Conservation (phyloP, 1,284 basidiomycete species). For the Sanguinoderma infundibulare region DNA sequence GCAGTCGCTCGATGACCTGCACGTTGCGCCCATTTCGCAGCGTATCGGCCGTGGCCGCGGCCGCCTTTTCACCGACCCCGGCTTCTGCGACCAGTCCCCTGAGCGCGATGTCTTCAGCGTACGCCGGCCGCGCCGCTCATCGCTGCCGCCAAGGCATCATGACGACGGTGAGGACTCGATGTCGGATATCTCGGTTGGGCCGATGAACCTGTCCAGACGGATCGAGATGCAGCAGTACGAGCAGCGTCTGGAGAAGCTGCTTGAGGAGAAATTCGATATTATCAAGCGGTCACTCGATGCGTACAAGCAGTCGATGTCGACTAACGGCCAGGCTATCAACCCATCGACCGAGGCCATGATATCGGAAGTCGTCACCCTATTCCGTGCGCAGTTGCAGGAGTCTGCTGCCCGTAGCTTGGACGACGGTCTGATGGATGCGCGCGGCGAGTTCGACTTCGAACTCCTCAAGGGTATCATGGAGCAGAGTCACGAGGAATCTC, state of each 20-base stretch:
- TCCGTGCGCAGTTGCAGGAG: constrained; percentile 68
- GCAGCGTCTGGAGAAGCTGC: constrained; percentile 56
- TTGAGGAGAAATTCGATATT: constrained; percentile 70
- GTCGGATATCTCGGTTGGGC: constrained; percentile 48
- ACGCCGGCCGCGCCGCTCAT: constrained; percentile 54
- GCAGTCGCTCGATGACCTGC: constrained; percentile 75
- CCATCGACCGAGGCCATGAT: constrained; percentile 62
- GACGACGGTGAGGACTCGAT: constrained; percentile 34
- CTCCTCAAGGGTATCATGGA: constrained; percentile 72
- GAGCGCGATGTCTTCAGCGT: constrained; percentile 54
- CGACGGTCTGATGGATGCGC: constrained; percentile 70
- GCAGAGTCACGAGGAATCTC: constrained; percentile 64
- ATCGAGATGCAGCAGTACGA: constrained; percentile 65
- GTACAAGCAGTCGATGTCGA: constrained; percentile 14
- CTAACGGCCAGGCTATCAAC: constrained; percentile 36
- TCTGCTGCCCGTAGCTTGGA: constrained; percentile 60
- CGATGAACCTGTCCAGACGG: constrained; percentile 56
- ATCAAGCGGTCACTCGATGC: constrained; percentile 39
- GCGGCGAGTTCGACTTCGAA: constrained; percentile 78
- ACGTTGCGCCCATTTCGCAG: constrained; percentile 68
- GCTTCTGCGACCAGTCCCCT: constrained; percentile 37
- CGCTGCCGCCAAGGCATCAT: constrained; percentile 59
- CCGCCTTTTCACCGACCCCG: constrained; percentile 61
- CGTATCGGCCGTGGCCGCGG: constrained; percentile 54
- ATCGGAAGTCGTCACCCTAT: constrained; percentile 65